Base-by-base conservation (phyloP, 768 basidiomycete genomes). In the Tylopilus felleus region DNA sequence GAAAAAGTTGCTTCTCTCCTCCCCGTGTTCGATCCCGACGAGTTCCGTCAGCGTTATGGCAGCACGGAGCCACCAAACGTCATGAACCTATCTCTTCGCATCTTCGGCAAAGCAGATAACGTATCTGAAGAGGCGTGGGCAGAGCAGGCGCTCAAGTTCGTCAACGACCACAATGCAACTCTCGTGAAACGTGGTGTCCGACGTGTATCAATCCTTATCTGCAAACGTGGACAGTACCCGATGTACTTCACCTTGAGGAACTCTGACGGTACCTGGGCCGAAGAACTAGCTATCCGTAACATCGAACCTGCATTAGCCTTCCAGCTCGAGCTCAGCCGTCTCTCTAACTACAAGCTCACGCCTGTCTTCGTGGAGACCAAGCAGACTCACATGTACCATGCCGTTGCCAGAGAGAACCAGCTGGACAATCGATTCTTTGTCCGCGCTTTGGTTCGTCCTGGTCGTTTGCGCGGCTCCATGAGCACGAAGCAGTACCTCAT, bases 391-490 rank as follows among this genome's bases (percentile, higher is more conserved):
- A 90, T 99, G 65, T 98, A 99, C 74, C 93, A 96, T 64, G 95
- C 89, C 42, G 83, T 96, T 48, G 95, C 94, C 29, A 82, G 85
- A 55, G 97, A 98, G 76, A 98, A 98, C 74, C 90, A 96, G 60
- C 83, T 97, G n/a, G 97, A 99, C 71, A 92, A 84, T 60, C 85
- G 97, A 50, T 99, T 99, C 86, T 98, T 99, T 74, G 84, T 99
- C 50, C 94, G 97, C 55, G 97, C 93, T 25, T 80, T 99, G 53
- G 85, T 99, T 46, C 92, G 97, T 50, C 97, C 97, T 40, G 97
- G 97, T 51, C 90, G 96, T 52, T 83, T 98, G 33, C 84, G 88
- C 38, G 93, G 93, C 31, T 82, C 82, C 47, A 93, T 98, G 88
- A 93, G 86, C 71, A 93, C 86, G 49, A 90, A 93, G n/a, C 89